These are phyloP conservation scores for Huntiella omanensis DNA, from an alignment of 2,329 filamentous ascomycete species.

Conservation along the genomic window DNA sequence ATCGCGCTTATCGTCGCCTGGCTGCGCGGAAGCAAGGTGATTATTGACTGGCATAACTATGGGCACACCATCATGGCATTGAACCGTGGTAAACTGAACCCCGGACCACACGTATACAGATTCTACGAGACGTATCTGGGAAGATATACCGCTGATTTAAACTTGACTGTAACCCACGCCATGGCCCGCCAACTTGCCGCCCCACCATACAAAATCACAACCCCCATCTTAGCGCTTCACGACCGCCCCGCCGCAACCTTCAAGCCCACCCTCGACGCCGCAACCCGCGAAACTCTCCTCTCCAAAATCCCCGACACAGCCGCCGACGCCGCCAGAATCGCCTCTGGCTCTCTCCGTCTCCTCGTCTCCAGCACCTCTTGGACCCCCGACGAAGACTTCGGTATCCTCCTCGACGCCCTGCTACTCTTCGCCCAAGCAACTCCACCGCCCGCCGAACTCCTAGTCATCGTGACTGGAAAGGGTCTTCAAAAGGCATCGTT, in stretches of 20 bases:
- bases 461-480: constrained; percentile 87
- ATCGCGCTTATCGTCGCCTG: constrained; percentile 55
- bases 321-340: constrained; percentile 37
- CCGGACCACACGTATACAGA: constrained; percentile 58
- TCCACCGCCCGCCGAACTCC: constrained; percentile 29
- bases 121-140: constrained; percentile 61
- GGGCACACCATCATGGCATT: constrained; percentile 77
- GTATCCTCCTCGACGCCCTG: constrained; percentile 65
- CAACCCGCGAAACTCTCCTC: constrained; percentile 41
- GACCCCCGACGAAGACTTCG: constrained; percentile 94
- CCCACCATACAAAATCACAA: constrained; percentile 43
- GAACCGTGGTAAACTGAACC: constrained; percentile 38
- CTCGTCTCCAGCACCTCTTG: constrained; percentile 90
- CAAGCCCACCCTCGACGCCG: constrained; percentile 38
- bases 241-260: constrained; percentile 76
- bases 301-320: constrained; percentile 44
- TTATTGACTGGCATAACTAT: constrained; percentile 99
- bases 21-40: constrained; percentile 59
- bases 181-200: constrained; percentile 58
- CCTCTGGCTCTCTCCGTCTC: constrained; percentile 41
- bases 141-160: constrained; percentile 44
- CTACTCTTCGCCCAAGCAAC: constrained; percentile 45
- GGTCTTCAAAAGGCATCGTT: constrained; percentile 71
- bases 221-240: constrained; percentile 54
- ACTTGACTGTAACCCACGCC: constrained; percentile 76